A percentile compares a stretch with the other conserved stretches of the same genome.
Conservation (phyloP, 75 land plant genomes). For the Picea glauca region DNA sequence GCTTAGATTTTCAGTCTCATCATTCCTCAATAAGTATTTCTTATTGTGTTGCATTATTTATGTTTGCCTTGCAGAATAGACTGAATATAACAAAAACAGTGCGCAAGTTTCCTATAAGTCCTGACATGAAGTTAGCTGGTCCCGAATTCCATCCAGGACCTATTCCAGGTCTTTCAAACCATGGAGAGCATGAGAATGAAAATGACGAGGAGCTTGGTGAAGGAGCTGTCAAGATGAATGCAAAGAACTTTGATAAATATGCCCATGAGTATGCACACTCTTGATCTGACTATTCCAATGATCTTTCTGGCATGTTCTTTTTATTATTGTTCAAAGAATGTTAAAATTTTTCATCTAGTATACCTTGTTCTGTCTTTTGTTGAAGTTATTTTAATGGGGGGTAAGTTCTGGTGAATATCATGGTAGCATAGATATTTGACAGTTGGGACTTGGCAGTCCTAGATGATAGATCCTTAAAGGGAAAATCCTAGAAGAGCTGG, state of each 20-base stretch:
- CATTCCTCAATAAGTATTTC: background rate
- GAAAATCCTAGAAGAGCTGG: no score
- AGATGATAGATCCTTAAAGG: no score
- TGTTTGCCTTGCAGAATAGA: constrained; percentile 78
- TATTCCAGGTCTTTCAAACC: constrained; percentile 50
- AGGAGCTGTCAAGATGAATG: constrained; percentile 61
- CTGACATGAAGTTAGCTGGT: constrained; percentile 68
- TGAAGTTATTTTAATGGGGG: no score
- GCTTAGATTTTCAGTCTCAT: background rate
- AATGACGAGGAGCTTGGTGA: constrained; percentile 64
- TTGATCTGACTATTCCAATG: background rate
- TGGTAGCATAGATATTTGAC: no score
- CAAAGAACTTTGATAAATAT: constrained; percentile 61
- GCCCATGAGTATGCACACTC: constrained; percentile 58
- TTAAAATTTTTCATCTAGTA: background rate
- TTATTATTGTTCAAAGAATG: background rate
- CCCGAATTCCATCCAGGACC: constrained; percentile 81
- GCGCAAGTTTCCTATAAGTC: constrained; percentile 84
- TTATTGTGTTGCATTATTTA: background rate
- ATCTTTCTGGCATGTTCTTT: no score
- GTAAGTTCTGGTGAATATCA: no score
- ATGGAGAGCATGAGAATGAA: constrained; percentile 63
- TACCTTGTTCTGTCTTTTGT: background rate
- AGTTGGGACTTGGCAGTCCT: no score
- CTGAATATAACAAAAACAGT: constrained; percentile 95